A percentile compares a stretch with the other conserved stretches of the same genome.
Evolutionary conservation across 352 stramenopile genomes (phyloP).

Genomic region (Pythium periplocum): DNA sequence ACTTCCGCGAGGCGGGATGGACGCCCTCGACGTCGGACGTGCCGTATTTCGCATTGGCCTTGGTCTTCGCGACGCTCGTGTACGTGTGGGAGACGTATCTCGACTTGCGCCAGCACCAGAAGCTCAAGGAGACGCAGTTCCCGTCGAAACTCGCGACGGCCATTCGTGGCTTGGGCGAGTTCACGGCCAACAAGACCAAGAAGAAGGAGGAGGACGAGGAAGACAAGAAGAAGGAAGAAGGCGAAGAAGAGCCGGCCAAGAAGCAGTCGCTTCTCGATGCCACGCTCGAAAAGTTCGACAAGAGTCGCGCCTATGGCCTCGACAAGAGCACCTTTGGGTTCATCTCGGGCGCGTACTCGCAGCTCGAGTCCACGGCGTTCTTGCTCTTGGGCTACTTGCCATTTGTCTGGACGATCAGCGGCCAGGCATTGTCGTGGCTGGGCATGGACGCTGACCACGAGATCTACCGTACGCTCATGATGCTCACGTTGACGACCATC

Average conservation of each 20-base stretch:
- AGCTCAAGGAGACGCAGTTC: constrained; percentile 80
- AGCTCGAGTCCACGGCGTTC: constrained; percentile 80
- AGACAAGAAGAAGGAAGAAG: constrained; percentile 10
- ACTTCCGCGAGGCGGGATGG: constrained; percentile 60
- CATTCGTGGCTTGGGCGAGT: constrained; percentile 43
- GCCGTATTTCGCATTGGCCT: constrained; percentile 64
- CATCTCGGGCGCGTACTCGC: constrained; percentile 83
- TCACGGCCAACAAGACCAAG: constrained; percentile 15
- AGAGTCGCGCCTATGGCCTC: constrained; percentile 91
- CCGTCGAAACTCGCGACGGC: constrained; percentile 46
- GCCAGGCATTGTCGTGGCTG: constrained; percentile 41
- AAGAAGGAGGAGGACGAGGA: constrained; percentile 9
- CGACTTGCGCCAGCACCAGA: constrained; percentile 87
- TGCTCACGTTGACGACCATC: constrained; percentile 60
- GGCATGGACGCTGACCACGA: constrained; percentile 72
- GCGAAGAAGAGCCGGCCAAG: constrained; percentile 8
- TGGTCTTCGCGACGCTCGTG: constrained; percentile 88
- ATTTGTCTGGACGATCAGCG: constrained; percentile 91
- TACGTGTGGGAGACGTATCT: constrained; percentile 93
- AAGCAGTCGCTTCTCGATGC: constrained; percentile 69
- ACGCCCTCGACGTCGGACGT: constrained; percentile 13
- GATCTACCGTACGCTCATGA: constrained; percentile 71
- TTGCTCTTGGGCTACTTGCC: constrained; percentile 91
- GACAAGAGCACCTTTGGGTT: constrained; percentile 96
- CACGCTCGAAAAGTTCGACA: constrained; percentile 90